Base-by-base conservation (phyloP, 331 rosid species). In the Pyracantha coccinea region DNA sequence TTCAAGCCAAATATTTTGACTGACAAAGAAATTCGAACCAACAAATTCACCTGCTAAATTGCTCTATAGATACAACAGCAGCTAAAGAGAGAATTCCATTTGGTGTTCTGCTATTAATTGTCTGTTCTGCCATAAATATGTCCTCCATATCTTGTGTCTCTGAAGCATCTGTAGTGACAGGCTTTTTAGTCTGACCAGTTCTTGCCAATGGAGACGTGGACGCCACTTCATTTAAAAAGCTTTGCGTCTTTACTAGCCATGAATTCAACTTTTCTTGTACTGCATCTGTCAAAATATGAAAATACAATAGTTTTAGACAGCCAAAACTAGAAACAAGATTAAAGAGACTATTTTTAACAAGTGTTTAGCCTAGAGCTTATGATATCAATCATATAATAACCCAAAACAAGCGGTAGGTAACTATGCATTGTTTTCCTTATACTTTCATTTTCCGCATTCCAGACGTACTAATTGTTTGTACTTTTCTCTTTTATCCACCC, bases 21-120 rank as follows among this genome's bases (percentile, higher is more conserved):
- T 60, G 69, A 13, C n/a, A 75, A 61, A 69, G 32, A 78, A 57
- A 66, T 79, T 89, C 84, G 10, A 17, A 50, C 55, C 55, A 17
- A 50, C 20, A 78, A 57, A 73, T 79, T 89, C 86, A 94, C 99
- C 99, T 92, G 99, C 99, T 90, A 85, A 94, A 92, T 86, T 94
- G 99, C 85, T 94, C 99, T 58, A 92, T 86, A 35, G 96, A 94
- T 67, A 85, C 84, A 64, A 92, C 79, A 73, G 97, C 96, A 71
- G 96, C 92, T 20, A 87, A 77, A 80, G 97, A 94, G 77, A 94
- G 99, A 71, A 16, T 75, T 75, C 99, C 97, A 74, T 80, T 61
- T 15, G 92, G 89, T 41, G 86, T 88, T 81, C 75, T 86, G 88
- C 87, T 91, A 57, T 86, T 79, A 73, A 94, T 73, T 4, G 97